Percentiles rank a stretch among this genome's conserved stretches.
Conservation (phyloP, 2,329 filamentous ascomycete genomes). For the Stagonosporopsis chrysanthemi region DNA sequence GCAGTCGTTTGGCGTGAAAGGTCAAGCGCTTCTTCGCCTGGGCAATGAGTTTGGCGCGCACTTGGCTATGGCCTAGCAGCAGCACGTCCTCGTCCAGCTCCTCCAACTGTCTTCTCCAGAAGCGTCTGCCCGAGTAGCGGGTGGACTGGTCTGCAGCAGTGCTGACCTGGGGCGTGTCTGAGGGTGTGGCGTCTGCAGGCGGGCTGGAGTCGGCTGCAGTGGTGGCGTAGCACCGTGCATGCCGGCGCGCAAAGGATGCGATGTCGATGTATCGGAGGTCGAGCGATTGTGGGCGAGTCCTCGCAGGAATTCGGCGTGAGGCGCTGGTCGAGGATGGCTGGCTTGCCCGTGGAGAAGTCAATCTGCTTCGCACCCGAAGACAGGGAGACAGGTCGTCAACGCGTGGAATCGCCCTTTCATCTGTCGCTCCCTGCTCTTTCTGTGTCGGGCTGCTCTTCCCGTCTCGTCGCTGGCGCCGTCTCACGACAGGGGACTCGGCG, state of each 20-base stretch:
- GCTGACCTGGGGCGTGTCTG: neutral
- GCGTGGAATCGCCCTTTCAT: neutral
- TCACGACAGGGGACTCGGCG: conserved; percentile 30
- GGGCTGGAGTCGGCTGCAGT: neutral
- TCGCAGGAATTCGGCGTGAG: neutral
- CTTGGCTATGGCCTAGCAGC: conserved; percentile 9
- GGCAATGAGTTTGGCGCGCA: conserved; percentile 22
- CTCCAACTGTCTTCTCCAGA: conserved; percentile 4
- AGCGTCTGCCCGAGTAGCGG: conserved; percentile 8
- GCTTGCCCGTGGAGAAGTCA: neutral
- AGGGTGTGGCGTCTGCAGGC: neutral
- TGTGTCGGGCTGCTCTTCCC: conserved; percentile 24
- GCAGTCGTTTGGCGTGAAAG: conserved; percentile 2
- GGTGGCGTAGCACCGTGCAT: conserved; percentile 22
- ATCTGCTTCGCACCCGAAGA: neutral
- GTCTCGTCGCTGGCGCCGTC: conserved; percentile 22
- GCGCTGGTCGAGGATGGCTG: neutral
- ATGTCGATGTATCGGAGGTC: conserved; percentile 38
- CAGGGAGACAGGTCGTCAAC: neutral
- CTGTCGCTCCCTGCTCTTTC: neutral
- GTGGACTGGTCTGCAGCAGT: neutral
- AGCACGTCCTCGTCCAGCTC: neutral
- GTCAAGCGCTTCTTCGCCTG: conserved; percentile 3
- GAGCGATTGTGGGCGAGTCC: conserved; percentile 6
- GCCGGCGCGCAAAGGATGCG: conserved; percentile 26